Percentiles rank a stretch among this genome's conserved stretches.
Evolutionary conservation across 163 green algal species (phyloP).

Genomic region (Volvox carteri): DNA sequence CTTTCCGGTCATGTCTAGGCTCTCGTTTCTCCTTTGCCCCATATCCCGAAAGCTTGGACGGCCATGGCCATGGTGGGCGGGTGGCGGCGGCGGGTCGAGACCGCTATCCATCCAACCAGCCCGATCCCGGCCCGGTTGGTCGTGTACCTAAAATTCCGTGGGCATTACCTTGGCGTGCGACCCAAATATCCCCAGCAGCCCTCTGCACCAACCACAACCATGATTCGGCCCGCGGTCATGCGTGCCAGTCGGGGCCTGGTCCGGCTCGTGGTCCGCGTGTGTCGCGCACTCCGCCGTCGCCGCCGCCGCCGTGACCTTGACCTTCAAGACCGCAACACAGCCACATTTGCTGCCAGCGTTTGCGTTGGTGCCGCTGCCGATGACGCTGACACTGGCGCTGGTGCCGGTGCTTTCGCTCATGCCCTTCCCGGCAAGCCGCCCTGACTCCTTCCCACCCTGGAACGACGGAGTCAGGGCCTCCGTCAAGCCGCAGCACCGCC

Average conservation of each 20-base stretch:
- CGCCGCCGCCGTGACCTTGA: not conserved
- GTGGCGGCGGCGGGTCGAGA: too few species aligned
- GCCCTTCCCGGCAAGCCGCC: not conserved
- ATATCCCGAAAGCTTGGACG: too few species aligned
- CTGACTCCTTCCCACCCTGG: not conserved
- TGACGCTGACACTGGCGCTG: not conserved
- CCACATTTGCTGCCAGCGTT: not conserved
- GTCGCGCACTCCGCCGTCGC: not conserved
- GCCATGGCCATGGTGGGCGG: too few species aligned
- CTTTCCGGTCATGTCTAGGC: too few species aligned
- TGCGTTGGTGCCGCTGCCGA: not conserved
- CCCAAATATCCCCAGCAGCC: not conserved
- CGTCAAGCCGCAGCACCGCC: not conserved
- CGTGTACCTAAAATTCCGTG: not conserved
- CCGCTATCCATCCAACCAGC: too few species aligned
- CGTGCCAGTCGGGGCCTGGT: not conserved
- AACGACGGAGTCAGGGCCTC: not conserved
- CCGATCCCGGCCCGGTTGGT: too few species aligned
- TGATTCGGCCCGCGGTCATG: too few species aligned
- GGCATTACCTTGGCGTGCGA: slow-evolving; percentile 14
- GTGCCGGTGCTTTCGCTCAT: not conserved
- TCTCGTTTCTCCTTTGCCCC: too few species aligned
- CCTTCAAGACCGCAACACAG: not conserved
- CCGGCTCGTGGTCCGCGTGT: too few species aligned
- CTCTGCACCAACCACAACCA: not conserved